Evolutionary conservation across 176 grass and related monocot genomes (phyloP).

Genomic region (Aegilops tauschii): DNA sequence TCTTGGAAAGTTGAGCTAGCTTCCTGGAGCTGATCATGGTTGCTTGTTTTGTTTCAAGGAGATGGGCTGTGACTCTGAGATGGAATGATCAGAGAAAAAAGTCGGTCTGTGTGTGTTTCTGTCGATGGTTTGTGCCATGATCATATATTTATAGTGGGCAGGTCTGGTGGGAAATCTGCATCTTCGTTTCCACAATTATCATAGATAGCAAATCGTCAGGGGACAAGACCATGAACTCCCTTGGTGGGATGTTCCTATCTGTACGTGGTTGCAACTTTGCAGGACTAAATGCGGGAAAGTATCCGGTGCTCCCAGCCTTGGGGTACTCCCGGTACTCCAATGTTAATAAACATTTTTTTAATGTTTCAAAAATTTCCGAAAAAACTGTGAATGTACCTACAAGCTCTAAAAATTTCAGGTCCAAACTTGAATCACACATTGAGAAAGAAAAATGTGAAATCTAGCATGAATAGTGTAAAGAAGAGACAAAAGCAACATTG

Average conservation of each 20-base stretch:
- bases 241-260: conserved; percentile 12
- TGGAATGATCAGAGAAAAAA: not conserved
- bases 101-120: not conserved
- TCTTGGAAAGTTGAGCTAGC: conserved; percentile 60
- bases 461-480: too few relatives aligned
- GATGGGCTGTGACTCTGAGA: not conserved
- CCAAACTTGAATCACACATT: too few relatives aligned
- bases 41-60: not conserved
- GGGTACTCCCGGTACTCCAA: too few relatives aligned
- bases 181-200: too few relatives aligned
- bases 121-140: conserved; percentile 14
- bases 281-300: not conserved
- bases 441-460: too few relatives aligned
- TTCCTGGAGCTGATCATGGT: conserved; percentile 60
- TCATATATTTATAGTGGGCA: conserved; percentile 34
- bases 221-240: conserved; percentile 35
- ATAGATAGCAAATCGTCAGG: conserved; percentile 22
- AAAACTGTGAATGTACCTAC: too few relatives aligned
- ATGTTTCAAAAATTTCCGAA: too few relatives aligned
- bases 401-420: too few relatives aligned
- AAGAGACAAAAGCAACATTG: too few relatives aligned
- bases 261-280: not conserved
- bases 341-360: too few relatives aligned
- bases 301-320: too few relatives aligned
- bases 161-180: not conserved